Base-by-base conservation (phyloP, 2,329 filamentous ascomycete species). In the Fusarium tanahbumbuense region DNA sequence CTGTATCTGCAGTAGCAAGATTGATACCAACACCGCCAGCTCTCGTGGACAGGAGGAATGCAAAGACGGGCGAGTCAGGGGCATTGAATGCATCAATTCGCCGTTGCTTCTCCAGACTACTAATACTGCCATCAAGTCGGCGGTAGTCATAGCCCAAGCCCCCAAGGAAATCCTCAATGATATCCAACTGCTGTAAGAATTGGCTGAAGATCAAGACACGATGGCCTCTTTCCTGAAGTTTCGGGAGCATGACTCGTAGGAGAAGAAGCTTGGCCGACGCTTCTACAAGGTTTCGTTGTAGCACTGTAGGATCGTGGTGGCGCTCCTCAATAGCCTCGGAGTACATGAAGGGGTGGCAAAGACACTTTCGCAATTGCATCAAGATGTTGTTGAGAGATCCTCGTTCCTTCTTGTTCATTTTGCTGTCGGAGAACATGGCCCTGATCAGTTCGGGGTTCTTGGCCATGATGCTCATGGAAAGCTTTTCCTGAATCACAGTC, bases 1-100 rank as follows among this genome's bases (percentile, higher is more conserved):
- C 97, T 0, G 96, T 99, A 76, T 99, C 96, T 5, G 96, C 96
- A 10, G 94, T 97, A 1, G 96, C 96, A 58, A 99, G 86, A 77
- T 99, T 99, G 83, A 99, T 99, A 18, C 96, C 97, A 1, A 99
- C 95, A 75, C 97, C 96, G 56, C 96, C 96, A 20, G 97, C 94
- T 68, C 96, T 91, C 6, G 97, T 99, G 0, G 95, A 98, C 0
- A 99, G 85, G 20, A 99, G 81, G 80, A 99, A 98, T 1, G 92
- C 94, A 78, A 98, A 99, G 1, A 97, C 83, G 0, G 88, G 83
- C 1, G 95, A 98, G 56, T 91, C 86, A 0, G 93, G 91, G 0
- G 91, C 93, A 77, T 99, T 99, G 84, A 93, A 99, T 10, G 91
- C 90, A 78, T 99, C 96, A 55, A 99, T 99, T 11, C 93, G 89